Evolutionary conservation across 768 basidiomycete genomes (phyloP), one percentile per base, ranked within the genome.

Genomic region (Mycena latifolia): DNA sequence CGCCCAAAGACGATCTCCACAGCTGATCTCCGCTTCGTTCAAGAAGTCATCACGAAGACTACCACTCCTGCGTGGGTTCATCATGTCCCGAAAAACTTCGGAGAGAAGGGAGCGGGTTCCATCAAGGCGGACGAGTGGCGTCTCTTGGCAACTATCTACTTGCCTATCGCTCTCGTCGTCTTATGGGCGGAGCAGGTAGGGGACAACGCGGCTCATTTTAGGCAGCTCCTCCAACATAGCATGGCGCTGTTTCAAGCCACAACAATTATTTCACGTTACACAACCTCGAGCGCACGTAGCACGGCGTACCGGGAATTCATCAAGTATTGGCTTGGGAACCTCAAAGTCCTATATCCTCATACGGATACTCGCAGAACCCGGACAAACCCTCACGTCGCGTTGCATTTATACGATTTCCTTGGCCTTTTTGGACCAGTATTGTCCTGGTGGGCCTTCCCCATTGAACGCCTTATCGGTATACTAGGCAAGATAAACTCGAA

Each of bases 361-460:
- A 73, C 72, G 18, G 31, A 10, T 1, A 24, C 61, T 50, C 63
- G 56, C 45, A 33, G 64, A 76, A 18, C 54, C 43, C 20, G 17
- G 27, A 28, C 51, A 31, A 62, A 62, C n/a, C 31, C 35, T 12
- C 61, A 62, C 35, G 33, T 62, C 27, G 61, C 60, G 33, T 29
- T 80, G 33, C 81, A 81, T 57, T 41, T 82, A 2, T 65, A 72
- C 20, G 74, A 81, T n/a, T 81, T 79, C 54, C 63, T 81, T 0
- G 20, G 64, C 0, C 66, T 76, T 2, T 81, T 79, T 65, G 77
- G 82, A 0, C 79, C 80, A 8, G 68, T 77, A 1, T 67, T 66
- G 2, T 76, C 74, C 1, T 83, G 81, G 83, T 82, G 77, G 78
- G 71, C 66, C 20, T 82, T 80, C 64, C 78, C 78, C 0, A 79